Base-by-base conservation (phyloP, 805 yeast genomes). In the Schizosaccharomyces lindneri region DNA sequence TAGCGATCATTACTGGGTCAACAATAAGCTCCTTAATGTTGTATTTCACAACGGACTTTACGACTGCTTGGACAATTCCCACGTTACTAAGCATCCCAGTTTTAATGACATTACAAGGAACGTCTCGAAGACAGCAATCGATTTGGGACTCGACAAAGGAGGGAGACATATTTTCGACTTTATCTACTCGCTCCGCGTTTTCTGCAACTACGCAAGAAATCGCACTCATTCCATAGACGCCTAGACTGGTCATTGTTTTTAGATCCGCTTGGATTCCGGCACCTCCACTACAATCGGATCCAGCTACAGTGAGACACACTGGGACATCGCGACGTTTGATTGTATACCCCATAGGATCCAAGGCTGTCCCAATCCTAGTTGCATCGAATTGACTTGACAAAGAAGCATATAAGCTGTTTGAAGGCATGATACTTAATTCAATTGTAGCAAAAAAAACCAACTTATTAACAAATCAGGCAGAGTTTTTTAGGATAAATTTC, bases 1-100 rank as follows among this genome's bases (percentile, higher is more conserved):
- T 85, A 3, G 93, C 81, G 9, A 84, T 81, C 79, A 87, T 78
- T 4, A 87, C 95, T 0, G 96, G 95, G 69, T 87, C 96, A 55
- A 87, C 75, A 1, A 86, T 81, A 24, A 87, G 65, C 3, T 75
- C 70, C 1, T 69, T 67, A 1, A 43, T 65, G 29, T 71, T 70
- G 51, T 70, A 66, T 41, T 69, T 65, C 1, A 66, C 67, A 32
- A 79, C 63, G 60, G 72, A 70, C 5, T 71, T 71, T 4, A 69
- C 65, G 55, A 85, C 71, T 0, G 76, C 78, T 2, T 70, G 71
- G 13, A 82, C 75, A 0, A 85, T 81, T 41, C 76, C 81, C 1
- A 67, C 66, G 0, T 83, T 81, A 19, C 72, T 64, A 41, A 84
- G 75, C 83, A 88, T 79, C 0, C 96, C 67, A 0, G 89, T 84